phyloP scores from a whole-genome alignment of 768 basidiomycete genomes.

The Lentinula sp. region DNA sequence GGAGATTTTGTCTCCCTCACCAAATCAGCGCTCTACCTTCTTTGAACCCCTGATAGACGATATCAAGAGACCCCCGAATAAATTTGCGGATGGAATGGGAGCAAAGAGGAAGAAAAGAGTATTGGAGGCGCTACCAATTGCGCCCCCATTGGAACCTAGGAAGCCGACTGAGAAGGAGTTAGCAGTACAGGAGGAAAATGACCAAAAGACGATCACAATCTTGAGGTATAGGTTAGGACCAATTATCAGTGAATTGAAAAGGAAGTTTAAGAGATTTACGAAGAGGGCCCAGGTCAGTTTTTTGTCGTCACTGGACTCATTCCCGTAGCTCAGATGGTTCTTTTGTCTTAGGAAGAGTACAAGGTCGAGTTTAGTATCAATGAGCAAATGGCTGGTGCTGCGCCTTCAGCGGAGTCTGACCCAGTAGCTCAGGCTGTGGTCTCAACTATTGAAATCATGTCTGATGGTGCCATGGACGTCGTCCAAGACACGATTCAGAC shows the following conservation, averaged over 20 bases:
- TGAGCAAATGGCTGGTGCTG: neutral
- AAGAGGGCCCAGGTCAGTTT: constrained; percentile 67
- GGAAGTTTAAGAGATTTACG: constrained; percentile 88
- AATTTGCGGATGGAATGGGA: constrained; percentile 79
- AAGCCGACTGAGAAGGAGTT: constrained; percentile 79
- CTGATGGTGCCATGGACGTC: neutral
- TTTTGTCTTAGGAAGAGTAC: neutral
- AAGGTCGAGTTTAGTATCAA: constrained; percentile 72
- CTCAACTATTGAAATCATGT: neutral
- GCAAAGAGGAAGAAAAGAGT: constrained; percentile 70
- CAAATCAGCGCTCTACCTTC: constrained; percentile 61
- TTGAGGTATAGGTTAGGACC: constrained; percentile 90
- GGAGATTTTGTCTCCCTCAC: constrained; percentile 45
- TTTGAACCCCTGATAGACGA: constrained; percentile 71
- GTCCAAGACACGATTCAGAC: constrained; percentile 18
- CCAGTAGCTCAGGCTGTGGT: neutral
- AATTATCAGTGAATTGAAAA: constrained; percentile 82
- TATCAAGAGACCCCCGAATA: constrained; percentile 69
- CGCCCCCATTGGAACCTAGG: constrained; percentile 85
- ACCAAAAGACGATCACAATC: constrained; percentile 70
- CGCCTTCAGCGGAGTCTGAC: neutral
- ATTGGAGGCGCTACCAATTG: constrained; percentile 80
- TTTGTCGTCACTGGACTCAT: neutral
- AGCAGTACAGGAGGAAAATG: constrained; percentile 75
- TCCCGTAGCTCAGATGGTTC: neutral